Percentiles rank a stretch among this genome's conserved stretches.
phyloP scores from a whole-genome alignment of 257 asterid species.

The Primulina eburnea region DNA sequence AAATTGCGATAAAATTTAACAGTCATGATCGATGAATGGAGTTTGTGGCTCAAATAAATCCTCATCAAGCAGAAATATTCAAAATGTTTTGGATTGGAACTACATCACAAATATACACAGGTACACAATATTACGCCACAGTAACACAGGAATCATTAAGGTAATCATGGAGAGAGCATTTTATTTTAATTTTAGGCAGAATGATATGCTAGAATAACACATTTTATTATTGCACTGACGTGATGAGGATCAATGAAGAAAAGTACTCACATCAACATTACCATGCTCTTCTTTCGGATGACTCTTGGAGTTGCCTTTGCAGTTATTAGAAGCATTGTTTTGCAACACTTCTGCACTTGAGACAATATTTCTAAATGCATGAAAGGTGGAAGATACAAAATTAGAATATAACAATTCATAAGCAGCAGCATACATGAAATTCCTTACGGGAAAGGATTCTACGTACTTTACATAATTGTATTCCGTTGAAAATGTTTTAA shows the following conservation, averaged over 20 bases:
- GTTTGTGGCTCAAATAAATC: neutral
- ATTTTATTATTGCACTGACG: conserved; percentile 10
- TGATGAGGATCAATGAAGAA: conserved; percentile 2
- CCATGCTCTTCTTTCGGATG: conserved; percentile 32
- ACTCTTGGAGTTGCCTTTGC: conserved; percentile 32
- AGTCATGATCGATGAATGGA: neutral
- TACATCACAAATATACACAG: neutral
- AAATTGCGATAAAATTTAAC: neutral
- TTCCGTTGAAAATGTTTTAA: conserved; percentile 70
- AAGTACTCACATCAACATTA: conserved; percentile 55
- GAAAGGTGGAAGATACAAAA: conserved; percentile 21
- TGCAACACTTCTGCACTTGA: conserved; percentile 53
- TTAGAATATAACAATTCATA: conserved; percentile 11
- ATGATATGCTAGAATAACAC: neutral
- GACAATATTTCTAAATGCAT: conserved; percentile 53
- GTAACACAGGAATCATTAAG: neutral
- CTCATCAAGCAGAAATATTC: neutral
- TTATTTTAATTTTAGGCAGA: conserved; percentile 2
- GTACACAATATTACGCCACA: neutral
- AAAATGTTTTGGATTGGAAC: neutral
- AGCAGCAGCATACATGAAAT: conserved; percentile 7
- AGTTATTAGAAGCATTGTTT: conserved; percentile 37
- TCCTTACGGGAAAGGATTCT: conserved; percentile 4
- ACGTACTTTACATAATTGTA: conserved; percentile 63
- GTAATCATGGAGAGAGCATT: neutral